phyloP scores from a whole-genome alignment of 1,139 yeast genomes.

The Maudiozyma humilis region DNA sequence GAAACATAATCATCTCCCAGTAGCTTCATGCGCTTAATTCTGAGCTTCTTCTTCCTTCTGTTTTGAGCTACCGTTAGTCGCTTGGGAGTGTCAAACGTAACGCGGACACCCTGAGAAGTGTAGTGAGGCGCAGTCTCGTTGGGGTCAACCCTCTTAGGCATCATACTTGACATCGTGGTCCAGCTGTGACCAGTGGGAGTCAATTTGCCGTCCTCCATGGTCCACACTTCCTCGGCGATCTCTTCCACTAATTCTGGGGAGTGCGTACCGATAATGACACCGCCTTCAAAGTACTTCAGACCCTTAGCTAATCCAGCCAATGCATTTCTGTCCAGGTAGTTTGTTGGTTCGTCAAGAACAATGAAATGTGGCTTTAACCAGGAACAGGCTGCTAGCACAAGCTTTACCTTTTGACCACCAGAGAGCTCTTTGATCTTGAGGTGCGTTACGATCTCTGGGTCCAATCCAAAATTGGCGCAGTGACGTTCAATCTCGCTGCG shows the following conservation, averaged over 20 bases:
- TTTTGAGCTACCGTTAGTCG: too few species aligned
- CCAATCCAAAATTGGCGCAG: conserved; percentile 97
- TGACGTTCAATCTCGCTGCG: conserved; percentile 99
- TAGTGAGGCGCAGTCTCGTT: conserved; percentile 87
- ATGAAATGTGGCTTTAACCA: conserved; percentile 99
- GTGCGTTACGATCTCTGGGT: conserved; percentile 97
- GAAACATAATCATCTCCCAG: conserved; percentile 99
- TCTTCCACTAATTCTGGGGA: conserved; percentile 99
- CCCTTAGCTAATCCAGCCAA: conserved; percentile 99
- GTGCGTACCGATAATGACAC: conserved; percentile 98
- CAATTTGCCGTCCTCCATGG: conserved; percentile 95
- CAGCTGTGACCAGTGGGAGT: conserved; percentile 99
- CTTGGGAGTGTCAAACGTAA: too few species aligned
- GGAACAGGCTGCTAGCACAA: conserved; percentile 98
- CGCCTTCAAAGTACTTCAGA: conserved; percentile 97
- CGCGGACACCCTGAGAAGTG: too few species aligned
- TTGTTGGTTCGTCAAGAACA: conserved; percentile 98
- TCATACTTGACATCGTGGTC: conserved; percentile 99
- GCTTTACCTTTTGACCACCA: conserved; percentile 99
- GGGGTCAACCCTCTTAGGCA: conserved; percentile 97
- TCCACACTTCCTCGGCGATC: conserved; percentile 99
- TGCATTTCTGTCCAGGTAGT: conserved; percentile 98
- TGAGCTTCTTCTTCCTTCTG: conserved; percentile 99
- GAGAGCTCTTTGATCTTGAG: conserved; percentile 99
- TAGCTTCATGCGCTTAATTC: too few species aligned